phyloP scores from a whole-genome alignment of 768 basidiomycete genomes.

The Lanmaoa pseudosensibilis region DNA sequence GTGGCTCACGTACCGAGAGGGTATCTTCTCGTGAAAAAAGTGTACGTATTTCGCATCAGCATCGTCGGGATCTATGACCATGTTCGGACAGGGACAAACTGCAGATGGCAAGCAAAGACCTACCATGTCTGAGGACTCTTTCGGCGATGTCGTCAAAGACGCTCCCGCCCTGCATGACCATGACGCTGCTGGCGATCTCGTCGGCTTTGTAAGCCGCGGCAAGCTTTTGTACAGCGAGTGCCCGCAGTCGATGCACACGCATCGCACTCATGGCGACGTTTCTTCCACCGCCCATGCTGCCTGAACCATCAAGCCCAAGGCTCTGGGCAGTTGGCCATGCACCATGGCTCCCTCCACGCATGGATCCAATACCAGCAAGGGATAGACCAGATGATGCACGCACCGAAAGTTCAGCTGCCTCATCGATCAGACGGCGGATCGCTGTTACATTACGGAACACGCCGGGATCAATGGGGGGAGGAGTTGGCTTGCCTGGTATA shows the following conservation, averaged over 20 bases:
- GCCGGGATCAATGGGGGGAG: slow-evolving; percentile 87
- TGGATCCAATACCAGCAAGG: slow-evolving; percentile 67
- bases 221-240: slow-evolving; percentile 82
- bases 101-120: slow-evolving; percentile 18
- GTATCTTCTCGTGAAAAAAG: slow-evolving; percentile 95
- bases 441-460: slow-evolving; percentile 75
- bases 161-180: slow-evolving; percentile 94
- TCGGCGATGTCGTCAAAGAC: slow-evolving; percentile 93
- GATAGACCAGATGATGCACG: slow-evolving; percentile 85
- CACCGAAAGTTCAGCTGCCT: slow-evolving; percentile 85
- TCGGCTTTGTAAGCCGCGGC: slow-evolving; percentile 84
- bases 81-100: background rate
- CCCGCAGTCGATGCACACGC: slow-evolving; percentile 77
- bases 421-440: slow-evolving; percentile 83
- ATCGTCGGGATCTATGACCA: slow-evolving; percentile 64
- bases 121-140: slow-evolving; percentile 71
- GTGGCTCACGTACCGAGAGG: slow-evolving; percentile 66
- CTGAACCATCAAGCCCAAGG: slow-evolving; percentile 61
- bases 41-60: slow-evolving; percentile 84
- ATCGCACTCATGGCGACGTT: slow-evolving; percentile 83
- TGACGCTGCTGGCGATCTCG: slow-evolving; percentile 89
- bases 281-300: slow-evolving; percentile 56
- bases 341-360: slow-evolving; percentile 46
- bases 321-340: slow-evolving; percentile 66
- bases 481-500: slow-evolving; percentile 65